These are phyloP conservation scores for Phytopythium mirpurense DNA, from an alignment of 352 stramenopile genomes.

Conservation along the genomic window DNA sequence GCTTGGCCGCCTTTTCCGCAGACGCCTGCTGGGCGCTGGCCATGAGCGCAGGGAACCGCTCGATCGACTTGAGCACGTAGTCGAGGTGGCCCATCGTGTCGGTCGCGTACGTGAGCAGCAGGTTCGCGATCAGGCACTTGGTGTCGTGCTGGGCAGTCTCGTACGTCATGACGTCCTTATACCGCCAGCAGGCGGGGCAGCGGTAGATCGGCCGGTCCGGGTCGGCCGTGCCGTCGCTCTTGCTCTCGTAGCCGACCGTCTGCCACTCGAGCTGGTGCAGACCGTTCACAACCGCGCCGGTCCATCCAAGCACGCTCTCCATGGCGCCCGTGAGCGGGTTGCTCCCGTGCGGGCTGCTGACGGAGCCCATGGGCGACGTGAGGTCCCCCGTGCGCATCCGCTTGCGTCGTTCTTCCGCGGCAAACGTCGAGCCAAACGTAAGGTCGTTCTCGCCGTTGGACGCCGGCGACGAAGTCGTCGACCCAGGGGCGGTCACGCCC, in stretches of 20 bases:
- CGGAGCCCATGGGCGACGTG: slow-evolving; percentile 8
- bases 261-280: slow-evolving; percentile 82
- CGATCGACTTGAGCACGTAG: slow-evolving; percentile 73
- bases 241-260: slow-evolving; percentile 75
- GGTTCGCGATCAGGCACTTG: slow-evolving; percentile 81
- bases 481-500: slow-evolving; percentile 57
- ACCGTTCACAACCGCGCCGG: slow-evolving; percentile 60
- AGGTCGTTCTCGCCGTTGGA: slow-evolving; percentile 67
- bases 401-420: slow-evolving; percentile 62
- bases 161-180: slow-evolving; percentile 84
- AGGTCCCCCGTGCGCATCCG: slow-evolving; percentile 39
- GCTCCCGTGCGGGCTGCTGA: slow-evolving; percentile 19
- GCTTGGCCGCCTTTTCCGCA: slow-evolving; percentile 42
- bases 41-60: slow-evolving; percentile 62
- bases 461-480: slow-evolving; percentile 56
- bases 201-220: slow-evolving; percentile 76
- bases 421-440: slow-evolving; percentile 46
- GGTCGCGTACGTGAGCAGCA: slow-evolving; percentile 74
- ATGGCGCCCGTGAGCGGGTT: slow-evolving; percentile 59
- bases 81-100: slow-evolving; percentile 75
- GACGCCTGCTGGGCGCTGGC: slow-evolving; percentile 34
- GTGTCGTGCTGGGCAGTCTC: slow-evolving; percentile 78
- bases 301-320: slow-evolving; percentile 74
- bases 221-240: slow-evolving; percentile 59
- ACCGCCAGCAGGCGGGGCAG: slow-evolving; percentile 76